Evolutionary conservation across 768 basidiomycete genomes (phyloP), one percentile per base, ranked within the genome.

Genomic region (Phanerochaete sordida): DNA sequence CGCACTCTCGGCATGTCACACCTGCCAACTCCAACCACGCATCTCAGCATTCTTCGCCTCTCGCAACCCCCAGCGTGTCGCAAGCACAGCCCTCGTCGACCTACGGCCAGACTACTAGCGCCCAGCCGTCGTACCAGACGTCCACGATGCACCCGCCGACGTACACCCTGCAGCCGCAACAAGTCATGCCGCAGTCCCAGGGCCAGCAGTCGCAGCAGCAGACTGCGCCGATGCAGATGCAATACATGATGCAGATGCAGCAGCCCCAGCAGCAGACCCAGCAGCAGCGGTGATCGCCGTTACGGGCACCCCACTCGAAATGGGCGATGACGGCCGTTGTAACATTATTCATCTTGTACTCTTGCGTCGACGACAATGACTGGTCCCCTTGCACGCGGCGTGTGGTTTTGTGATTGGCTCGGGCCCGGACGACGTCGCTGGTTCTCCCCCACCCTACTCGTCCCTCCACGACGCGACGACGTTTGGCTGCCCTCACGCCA

Each of bases 1-100:
- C 57, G 21, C 65, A 65, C 60, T 68, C 68, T 33, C 53, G 68
- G 46, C 66, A 66, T 58, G 59, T 60, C 47, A 70, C 65, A 16
- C 68, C 69, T 28, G 56, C 62, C 2, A 58, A 44, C 50, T 64
- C 65, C 3, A n/a, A 33, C 26, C 50, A 56, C 9, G 11, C 52
- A 1, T 58, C 66, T 13, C n/a, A 55, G 54, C 46, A 58, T 23
- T 56, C 61, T 2, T 64, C 63, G 31, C 63, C 65, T 15, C 62
- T 62, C 28, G 52, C 65, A 16, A 66, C 65, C 19, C 63, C 65
- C 5, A n/a, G 33, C 4, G 52, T 51, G 16, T 54, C 63, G n/a
- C 60, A 64, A 24, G 60, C 63, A 7, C 61, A 62, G 52, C 8
- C 64, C 5, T 51, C 65, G 52, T 62, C 63, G 48, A 56, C 47